Conservation (phyloP, 345 rosid species). For the Citrus cavaleriei region DNA sequence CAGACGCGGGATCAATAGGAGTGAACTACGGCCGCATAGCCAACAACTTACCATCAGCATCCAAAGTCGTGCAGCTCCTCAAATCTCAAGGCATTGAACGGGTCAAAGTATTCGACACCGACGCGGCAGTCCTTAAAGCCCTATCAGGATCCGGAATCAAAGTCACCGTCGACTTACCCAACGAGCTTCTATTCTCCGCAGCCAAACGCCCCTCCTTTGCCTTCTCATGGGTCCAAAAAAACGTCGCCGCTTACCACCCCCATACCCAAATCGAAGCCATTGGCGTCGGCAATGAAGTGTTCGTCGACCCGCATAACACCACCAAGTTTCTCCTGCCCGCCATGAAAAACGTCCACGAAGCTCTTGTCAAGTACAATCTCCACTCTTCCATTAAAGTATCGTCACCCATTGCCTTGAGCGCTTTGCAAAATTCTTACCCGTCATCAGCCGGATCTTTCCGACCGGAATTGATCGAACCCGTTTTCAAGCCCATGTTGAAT, state of each 20-base stretch:
- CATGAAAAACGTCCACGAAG: slow-evolving; percentile 80
- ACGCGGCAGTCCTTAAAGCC: slow-evolving; percentile 73
- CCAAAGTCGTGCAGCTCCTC: slow-evolving; percentile 64
- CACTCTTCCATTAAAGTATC: slow-evolving; percentile 69
- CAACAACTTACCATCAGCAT: slow-evolving; percentile 71
- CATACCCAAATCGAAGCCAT: slow-evolving; percentile 79
- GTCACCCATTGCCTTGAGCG: slow-evolving; percentile 84
- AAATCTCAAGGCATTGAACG: slow-evolving; percentile 64
- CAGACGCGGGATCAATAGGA: slow-evolving; percentile 78
- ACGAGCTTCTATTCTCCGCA: slow-evolving; percentile 58
- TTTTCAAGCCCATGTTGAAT: slow-evolving; percentile 71
- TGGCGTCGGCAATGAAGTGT: slow-evolving; percentile 93
- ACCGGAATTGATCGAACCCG: slow-evolving; percentile 62
- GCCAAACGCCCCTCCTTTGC: slow-evolving; percentile 60
- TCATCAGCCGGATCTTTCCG: slow-evolving; percentile 92
- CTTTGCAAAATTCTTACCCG: slow-evolving; percentile 78
- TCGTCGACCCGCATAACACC: slow-evolving; percentile 75
- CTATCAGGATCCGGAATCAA: slow-evolving; percentile 73
- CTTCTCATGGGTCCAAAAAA: slow-evolving; percentile 61
- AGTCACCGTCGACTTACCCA: slow-evolving; percentile 86
- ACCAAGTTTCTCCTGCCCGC: slow-evolving; percentile 72
- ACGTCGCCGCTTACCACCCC: slow-evolving; percentile 68
- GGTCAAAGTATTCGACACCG: slow-evolving; percentile 80
- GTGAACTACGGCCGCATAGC: slow-evolving; percentile 94
- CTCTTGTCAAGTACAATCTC: slow-evolving; percentile 56